A percentile compares a stretch with the other conserved stretches of the same genome.
phyloP scores from a whole-genome alignment of 1,284 basidiomycete genomes.

The Rhizoctonia solani region DNA sequence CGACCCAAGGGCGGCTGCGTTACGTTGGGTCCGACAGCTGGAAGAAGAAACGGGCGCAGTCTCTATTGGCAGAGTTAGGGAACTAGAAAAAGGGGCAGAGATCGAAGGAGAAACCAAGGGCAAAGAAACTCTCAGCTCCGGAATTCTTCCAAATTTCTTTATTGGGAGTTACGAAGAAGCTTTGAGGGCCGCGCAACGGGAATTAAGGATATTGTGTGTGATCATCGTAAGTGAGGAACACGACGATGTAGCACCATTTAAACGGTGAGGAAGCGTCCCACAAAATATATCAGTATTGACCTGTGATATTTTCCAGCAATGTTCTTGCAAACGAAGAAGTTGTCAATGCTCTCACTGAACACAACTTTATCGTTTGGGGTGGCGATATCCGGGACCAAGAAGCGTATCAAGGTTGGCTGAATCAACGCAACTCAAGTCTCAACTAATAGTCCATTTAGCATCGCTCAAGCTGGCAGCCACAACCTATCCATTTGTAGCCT shows the following conservation, averaged over 20 bases:
- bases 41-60: slow-evolving; percentile 81
- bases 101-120: slow-evolving; percentile 33
- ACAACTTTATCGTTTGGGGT: slow-evolving; percentile 81
- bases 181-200: slow-evolving; percentile 68
- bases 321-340: slow-evolving; percentile 77
- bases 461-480: slow-evolving; percentile 85
- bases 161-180: slow-evolving; percentile 83
- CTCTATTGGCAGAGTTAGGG: slow-evolving; percentile 51
- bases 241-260: slow-evolving; percentile 85
- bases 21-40: slow-evolving; percentile 73
- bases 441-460: slow-evolving; percentile 52
- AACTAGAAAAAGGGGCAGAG: slow-evolving; percentile 38
- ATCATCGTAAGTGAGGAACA: slow-evolving; percentile 90
- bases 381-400: slow-evolving; percentile 81
- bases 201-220: slow-evolving; percentile 76
- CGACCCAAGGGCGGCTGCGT: slow-evolving; percentile 58
- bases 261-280: slow-evolving; percentile 56
- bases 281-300: slow-evolving; percentile 4
- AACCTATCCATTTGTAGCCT: slow-evolving; percentile 90
- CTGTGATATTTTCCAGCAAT: slow-evolving; percentile 50
- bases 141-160: slow-evolving; percentile 75
- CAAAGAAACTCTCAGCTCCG: slow-evolving; percentile 40
- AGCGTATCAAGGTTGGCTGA: slow-evolving; percentile 73
- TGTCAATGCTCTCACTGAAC: slow-evolving; percentile 65
- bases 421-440: neutral